Evolutionary conservation across 225 moss, liverwort and hornwort species (phyloP), one percentile per base, ranked within the genome.

Genomic region (Physcomitrium patens): DNA sequence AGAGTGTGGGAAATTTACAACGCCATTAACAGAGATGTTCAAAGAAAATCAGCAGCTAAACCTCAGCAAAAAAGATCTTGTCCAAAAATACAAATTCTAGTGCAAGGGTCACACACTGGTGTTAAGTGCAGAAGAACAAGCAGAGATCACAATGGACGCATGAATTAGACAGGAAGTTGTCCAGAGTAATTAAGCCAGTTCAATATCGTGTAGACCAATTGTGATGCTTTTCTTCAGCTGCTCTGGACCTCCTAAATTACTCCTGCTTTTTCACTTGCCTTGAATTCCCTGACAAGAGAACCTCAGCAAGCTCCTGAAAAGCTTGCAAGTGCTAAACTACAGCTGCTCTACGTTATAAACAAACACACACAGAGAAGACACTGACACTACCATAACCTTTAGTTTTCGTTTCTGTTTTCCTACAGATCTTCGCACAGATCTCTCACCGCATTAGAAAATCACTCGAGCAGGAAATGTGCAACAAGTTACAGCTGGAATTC

Each of bases 191-290:
- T 72, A 41, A 67, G 75, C 67, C 2, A 71, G 58, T 68, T 75
- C 63, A 76, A 78, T 75, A 72, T 72, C 65, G 55, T 41, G 47
- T 28, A 70, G 58, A 76, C 69, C 8, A 66, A 74, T 53, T 71
- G 60, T 18, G 70, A 74, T 43, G 48, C 26, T 73, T 71, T 60
- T 68, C 56, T 62, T 74, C 67, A 73, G 45, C 15, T 64, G 28
- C 60, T 45, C 72, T 63, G 73, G n/a, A 41, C 27, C 67, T 61
- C 51, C 13, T 12, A 66, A 56, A 27, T 44, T 54, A 12, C 15
- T 44, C 60, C 15, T 17, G 20, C 7, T 49, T 26, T 8, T 41
- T 64, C 47, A 48, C 81, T 71, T 75, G 78, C 67, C 59, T 41
- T 68, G 2, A 37, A 37, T 37, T 4, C 31, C 7, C 31, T 7